Evolutionary conservation across 2,329 filamentous ascomycete genomes (phyloP).

Genomic region (Penicillium sp.): DNA sequence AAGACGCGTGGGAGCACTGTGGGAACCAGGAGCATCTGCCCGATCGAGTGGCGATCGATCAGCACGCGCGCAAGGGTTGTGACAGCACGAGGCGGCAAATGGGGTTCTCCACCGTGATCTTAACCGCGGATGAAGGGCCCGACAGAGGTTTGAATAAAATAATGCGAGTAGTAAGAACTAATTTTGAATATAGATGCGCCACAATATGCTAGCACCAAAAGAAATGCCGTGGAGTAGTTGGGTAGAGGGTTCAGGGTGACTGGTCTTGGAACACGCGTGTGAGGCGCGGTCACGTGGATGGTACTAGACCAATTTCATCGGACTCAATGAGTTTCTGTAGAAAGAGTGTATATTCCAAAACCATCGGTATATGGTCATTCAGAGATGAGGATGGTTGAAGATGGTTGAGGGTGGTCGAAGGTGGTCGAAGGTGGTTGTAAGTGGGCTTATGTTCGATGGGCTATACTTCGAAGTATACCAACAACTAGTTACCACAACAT

Average conservation of each 20-base stretch:
- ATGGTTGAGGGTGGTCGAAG: background rate
- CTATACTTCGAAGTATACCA: background rate
- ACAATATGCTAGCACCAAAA: slow-evolving; percentile 8
- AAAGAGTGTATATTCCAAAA: background rate
- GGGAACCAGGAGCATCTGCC: slow-evolving; percentile 20
- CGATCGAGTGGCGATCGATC: slow-evolving; percentile 26
- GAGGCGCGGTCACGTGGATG: slow-evolving; percentile 36
- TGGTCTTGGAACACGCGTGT: slow-evolving; percentile 29
- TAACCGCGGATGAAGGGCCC: background rate
- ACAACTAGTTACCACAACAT: background rate
- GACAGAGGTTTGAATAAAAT: background rate
- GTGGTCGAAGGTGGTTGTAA: background rate
- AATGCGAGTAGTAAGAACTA: background rate
- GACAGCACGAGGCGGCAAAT: slow-evolving; percentile 25
- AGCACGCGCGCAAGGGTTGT: slow-evolving; percentile 24
- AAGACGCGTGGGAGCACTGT: slow-evolving; percentile 10
- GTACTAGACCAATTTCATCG: background rate
- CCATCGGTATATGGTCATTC: background rate
- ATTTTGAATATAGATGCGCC: slow-evolving; percentile 2
- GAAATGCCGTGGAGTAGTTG: background rate
- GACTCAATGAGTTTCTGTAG: background rate
- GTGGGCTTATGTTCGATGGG: background rate
- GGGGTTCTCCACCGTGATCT: slow-evolving; percentile 3
- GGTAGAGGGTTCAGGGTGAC: slow-evolving; percentile 11
- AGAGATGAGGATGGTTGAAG: background rate